These are phyloP conservation scores for Chondrus crispus DNA, from an alignment of 23 red algal genomes.

Conservation along the genomic window DNA sequence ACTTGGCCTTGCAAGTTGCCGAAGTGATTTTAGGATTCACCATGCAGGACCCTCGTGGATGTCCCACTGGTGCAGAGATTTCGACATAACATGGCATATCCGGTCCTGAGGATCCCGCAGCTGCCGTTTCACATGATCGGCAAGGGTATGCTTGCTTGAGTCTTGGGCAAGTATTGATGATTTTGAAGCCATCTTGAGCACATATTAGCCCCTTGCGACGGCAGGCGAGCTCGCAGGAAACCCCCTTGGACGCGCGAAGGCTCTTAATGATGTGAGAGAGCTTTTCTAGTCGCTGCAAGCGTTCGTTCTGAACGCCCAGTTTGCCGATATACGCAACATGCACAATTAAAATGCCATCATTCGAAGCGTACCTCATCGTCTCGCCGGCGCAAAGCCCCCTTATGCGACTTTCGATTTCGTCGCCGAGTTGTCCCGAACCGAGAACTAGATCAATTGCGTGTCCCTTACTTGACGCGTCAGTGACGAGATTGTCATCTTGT, in stretches of 20 bases:
- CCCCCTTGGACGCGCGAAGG: conserved; percentile 20
- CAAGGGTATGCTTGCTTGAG: conserved; percentile 45
- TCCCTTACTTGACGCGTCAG: conserved; percentile 14
- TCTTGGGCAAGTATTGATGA: conserved; percentile 73
- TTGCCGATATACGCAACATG: background rate
- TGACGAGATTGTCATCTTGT: background rate
- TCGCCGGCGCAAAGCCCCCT: conserved; percentile 41
- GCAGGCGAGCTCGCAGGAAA: conserved; percentile 5
- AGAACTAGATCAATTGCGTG: background rate
- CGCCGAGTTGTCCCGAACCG: conserved; percentile 15
- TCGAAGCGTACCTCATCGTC: background rate
- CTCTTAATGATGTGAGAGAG: conserved; percentile 26
- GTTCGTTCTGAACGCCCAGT: background rate
- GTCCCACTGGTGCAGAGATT: conserved; percentile 55
- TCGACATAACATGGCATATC: conserved; percentile 79
- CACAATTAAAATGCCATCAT: background rate
- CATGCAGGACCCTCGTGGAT: conserved; percentile 74
- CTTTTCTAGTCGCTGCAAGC: conserved; percentile 5
- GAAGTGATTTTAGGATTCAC: conserved; percentile 16
- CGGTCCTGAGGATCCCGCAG: conserved; percentile 56
- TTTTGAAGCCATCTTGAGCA: background rate
- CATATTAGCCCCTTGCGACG: conserved; percentile 2
- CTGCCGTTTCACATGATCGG: conserved; percentile 54
- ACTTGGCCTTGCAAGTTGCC: conserved; percentile 49
- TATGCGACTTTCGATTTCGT: conserved; percentile 3